Conservation (phyloP, 2,329 filamentous ascomycete species). For the Colletotrichum sp. region DNA sequence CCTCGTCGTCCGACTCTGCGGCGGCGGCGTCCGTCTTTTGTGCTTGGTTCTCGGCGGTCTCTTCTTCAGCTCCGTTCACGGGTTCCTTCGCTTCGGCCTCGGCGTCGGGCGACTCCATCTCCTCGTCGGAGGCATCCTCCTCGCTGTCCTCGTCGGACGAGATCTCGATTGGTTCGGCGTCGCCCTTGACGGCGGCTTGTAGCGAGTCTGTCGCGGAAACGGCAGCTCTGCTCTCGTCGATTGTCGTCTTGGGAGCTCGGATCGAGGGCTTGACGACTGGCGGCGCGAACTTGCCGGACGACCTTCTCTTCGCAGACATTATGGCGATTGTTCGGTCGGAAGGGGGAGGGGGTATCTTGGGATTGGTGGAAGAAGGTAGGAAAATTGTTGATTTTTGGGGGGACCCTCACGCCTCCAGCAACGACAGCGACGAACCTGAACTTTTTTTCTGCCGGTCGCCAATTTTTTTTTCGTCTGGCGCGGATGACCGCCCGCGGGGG, state of each 20-base stretch:
- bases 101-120: conserved; percentile 28
- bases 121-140: conserved; percentile 51
- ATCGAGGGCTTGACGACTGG: conserved; percentile 60
- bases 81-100: conserved; percentile 11
- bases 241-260: conserved; percentile 53
- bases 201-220: conserved; percentile 51
- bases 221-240: conserved; percentile 64
- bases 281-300: conserved; percentile 59
- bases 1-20: conserved; percentile 51
- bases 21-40: conserved; percentile 26
- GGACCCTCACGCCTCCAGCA: not conserved
- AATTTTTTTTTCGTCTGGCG: conserved; percentile 14
- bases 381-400: not conserved
- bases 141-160: conserved; percentile 60
- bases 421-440: conserved; percentile 14
- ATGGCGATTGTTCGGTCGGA: conserved; percentile 4
- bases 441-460: conserved; percentile 19
- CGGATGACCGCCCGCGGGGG: conserved; percentile 13
- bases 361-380: not conserved
- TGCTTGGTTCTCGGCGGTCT: conserved; percentile 24
- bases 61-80: conserved; percentile 28
- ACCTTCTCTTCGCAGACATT: conserved; percentile 69
- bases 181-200: conserved; percentile 33
- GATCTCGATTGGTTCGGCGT: conserved; percentile 57
- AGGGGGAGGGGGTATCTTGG: not conserved